These are phyloP conservation scores for Fusarium pseudonygamai DNA, from an alignment of 2,329 filamentous ascomycete species.

Conservation along the genomic window DNA sequence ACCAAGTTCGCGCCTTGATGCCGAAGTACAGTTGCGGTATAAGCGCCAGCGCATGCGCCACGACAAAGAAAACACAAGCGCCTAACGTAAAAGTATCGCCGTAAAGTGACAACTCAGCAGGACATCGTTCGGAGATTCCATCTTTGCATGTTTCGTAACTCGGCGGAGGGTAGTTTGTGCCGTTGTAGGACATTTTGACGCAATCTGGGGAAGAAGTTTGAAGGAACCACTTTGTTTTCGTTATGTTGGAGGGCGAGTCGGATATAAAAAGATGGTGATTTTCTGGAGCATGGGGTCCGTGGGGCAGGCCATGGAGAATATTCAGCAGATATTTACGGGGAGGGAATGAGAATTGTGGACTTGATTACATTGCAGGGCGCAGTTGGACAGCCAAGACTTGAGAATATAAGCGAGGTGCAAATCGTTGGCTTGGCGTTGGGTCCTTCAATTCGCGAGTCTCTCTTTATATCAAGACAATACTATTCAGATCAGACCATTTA, in stretches of 20 bases:
- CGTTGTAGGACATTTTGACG: constrained; percentile 7
- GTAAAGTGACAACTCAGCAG: constrained; percentile 39
- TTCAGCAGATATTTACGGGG: constrained; percentile 1
- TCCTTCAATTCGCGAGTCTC: background rate
- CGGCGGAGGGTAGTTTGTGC: constrained; percentile 13
- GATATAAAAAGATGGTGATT: background rate
- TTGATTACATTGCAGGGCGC: background rate
- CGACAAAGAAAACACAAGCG: constrained; percentile 47
- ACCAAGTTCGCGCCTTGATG: constrained; percentile 51
- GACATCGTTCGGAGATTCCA: constrained; percentile 26
- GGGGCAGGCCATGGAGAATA: background rate
- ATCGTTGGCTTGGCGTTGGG: constrained; percentile 20
- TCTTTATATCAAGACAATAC: background rate
- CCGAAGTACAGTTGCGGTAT: constrained; percentile 48
- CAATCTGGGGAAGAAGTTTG: background rate
- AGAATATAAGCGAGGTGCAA: constrained; percentile 19
- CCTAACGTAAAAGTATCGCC: constrained; percentile 40
- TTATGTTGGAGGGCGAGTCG: background rate
- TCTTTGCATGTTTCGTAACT: constrained; percentile 18
- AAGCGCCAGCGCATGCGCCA: constrained; percentile 47
- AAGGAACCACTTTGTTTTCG: background rate
- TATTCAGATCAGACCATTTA: accelerated
- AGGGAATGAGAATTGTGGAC: background rate
- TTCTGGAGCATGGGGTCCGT: background rate
- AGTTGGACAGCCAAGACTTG: constrained; percentile 15